phyloP scores from a whole-genome alignment of 202 grass and related monocot species.

The Setaria italica region DNA sequence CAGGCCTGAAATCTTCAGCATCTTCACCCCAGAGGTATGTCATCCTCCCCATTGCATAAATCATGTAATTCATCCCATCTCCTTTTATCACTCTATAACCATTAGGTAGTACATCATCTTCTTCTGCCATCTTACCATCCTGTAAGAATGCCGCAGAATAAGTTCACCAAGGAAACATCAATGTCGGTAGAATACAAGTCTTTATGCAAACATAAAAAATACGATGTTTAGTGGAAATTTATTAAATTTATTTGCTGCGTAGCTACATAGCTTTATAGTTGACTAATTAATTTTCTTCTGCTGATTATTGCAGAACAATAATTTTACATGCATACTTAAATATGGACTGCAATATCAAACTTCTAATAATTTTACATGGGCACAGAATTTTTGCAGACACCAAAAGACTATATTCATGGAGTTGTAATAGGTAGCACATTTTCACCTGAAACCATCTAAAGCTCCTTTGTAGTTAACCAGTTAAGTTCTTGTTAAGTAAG shows the following conservation, averaged over 20 bases:
- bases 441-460: conserved; percentile 12
- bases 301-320: neutral
- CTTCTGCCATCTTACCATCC: conserved; percentile 62
- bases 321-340: neutral
- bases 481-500: neutral
- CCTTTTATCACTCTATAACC: conserved; percentile 59
- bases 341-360: neutral
- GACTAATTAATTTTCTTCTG: conserved; percentile 8
- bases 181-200: neutral
- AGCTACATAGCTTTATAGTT: neutral
- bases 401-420: neutral
- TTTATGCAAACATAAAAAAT: neutral
- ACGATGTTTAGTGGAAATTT: neutral
- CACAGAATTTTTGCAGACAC: neutral
- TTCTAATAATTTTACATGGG: conserved; percentile 13
- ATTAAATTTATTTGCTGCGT: neutral
- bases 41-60: conserved; percentile 83
- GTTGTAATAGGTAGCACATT: neutral
- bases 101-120: conserved; percentile 68
- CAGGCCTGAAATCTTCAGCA: conserved; percentile 59
- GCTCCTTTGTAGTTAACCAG: neutral
- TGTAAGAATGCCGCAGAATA: conserved; percentile 29
- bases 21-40: conserved; percentile 73
- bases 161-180: neutral
- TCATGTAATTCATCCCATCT: conserved; percentile 59